Evolutionary conservation across 495 filamentous ascomycete species (phyloP).

Genomic region (Lophiotrema nucula): DNA sequence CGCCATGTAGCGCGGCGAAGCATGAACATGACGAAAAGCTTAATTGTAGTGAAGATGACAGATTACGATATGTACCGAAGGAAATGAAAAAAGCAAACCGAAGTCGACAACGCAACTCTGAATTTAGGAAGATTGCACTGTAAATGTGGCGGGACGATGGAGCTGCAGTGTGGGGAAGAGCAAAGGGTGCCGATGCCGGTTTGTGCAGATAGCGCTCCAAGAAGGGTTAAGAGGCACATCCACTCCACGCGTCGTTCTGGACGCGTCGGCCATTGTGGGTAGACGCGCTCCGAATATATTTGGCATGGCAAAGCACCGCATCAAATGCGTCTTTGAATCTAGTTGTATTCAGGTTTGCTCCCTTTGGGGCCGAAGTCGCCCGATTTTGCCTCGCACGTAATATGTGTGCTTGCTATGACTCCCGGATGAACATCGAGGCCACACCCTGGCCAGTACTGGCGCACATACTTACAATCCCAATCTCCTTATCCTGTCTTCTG

Average conservation of each 20-base stretch:
- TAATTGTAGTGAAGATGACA: constrained; percentile 11
- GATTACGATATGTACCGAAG: not conserved
- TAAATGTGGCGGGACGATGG: constrained; percentile 19
- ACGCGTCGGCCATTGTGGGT: no score
- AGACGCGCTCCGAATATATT: no score
- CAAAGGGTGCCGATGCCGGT: constrained; percentile 8
- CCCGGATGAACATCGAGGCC: constrained; percentile 28
- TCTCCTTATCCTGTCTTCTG: constrained; percentile 27
- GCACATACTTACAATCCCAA: constrained; percentile 33
- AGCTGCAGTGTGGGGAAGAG: constrained; percentile 20
- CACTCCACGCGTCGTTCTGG: no score
- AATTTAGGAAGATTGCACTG: not conserved
- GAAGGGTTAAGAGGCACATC: not conserved
- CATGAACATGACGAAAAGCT: constrained; percentile 27
- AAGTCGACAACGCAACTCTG: not conserved
- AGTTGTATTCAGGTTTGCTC: no score
- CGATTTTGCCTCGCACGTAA: no score
- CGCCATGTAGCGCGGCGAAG: constrained; percentile 17
- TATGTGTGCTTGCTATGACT: constrained; percentile 12
- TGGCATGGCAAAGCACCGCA: no score
- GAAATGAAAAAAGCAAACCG: not conserved
- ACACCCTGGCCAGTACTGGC: constrained; percentile 30
- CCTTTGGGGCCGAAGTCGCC: no score
- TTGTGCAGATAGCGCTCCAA: constrained; percentile 10
- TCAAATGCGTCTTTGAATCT: no score